Conservation (phyloP, 441 rosid genomes). For the Corymbia citriodora region DNA sequence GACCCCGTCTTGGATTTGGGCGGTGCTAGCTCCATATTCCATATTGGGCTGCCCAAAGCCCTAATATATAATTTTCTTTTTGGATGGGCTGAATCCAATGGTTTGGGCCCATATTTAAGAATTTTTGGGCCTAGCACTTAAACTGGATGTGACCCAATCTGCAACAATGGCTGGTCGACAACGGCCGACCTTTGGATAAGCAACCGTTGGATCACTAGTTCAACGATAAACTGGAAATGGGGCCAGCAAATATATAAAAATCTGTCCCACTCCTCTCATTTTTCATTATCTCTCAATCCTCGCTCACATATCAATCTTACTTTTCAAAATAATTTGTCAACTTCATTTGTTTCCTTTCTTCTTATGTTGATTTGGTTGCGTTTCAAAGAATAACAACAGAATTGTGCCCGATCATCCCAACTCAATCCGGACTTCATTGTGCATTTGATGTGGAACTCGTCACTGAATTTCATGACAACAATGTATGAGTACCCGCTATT, state of each 20-base stretch:
- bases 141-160: fast-evolving
- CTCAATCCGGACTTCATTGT: too few relatives aligned
- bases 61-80: not conserved
- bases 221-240: not conserved
- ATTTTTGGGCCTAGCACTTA: not conserved
- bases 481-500: too few relatives aligned
- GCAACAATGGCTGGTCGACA: not conserved
- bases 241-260: not conserved
- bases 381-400: not conserved
- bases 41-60: not conserved
- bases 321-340: too few relatives aligned
- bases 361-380: too few relatives aligned
- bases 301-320: not conserved
- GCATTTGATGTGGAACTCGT: not conserved
- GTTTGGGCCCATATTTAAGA: not conserved
- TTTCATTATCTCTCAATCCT: not conserved
- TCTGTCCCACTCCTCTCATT: not conserved
- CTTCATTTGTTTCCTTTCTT: too few relatives aligned
- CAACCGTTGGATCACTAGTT: not conserved
- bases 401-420: too few relatives aligned
- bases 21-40: not conserved
- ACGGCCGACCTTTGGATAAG: not conserved
- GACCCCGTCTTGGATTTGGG: not conserved
- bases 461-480: too few relatives aligned
- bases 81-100: not conserved